phyloP scores from a whole-genome alignment of 257 asterid genomes.

The Linaria vulgaris region DNA sequence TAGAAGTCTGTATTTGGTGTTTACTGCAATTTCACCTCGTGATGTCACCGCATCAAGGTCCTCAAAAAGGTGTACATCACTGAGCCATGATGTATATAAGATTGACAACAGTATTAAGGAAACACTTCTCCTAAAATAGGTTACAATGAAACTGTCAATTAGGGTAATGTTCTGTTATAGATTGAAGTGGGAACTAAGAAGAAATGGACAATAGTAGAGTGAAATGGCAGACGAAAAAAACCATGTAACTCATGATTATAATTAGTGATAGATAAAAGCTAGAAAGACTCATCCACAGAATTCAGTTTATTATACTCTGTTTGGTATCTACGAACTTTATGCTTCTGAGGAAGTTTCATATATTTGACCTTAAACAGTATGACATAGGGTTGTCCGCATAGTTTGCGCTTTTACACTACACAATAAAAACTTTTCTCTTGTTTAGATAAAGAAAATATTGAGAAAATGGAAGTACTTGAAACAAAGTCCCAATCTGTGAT shows the following conservation, averaged over 20 bases:
- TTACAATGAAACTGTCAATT: not conserved
- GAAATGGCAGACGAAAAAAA: not conserved
- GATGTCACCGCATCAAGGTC: not conserved
- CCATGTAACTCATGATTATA: not conserved
- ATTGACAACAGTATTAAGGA: not conserved
- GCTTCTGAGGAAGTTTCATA: not conserved
- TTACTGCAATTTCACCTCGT: not conserved
- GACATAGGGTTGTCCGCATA: not conserved
- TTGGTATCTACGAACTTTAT: not conserved
- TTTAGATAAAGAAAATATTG: not conserved
- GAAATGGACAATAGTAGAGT: not conserved
- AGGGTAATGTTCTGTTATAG: slow-evolving; percentile 2
- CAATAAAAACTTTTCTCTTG: not conserved
- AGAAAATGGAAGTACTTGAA: not conserved
- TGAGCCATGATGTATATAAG: not conserved
- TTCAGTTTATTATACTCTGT: too few species aligned
- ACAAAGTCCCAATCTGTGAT: not conserved
- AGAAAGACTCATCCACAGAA: too few species aligned
- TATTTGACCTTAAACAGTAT: not conserved
- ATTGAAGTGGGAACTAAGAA: slow-evolving; percentile 1
- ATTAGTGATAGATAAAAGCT: not conserved
- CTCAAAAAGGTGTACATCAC: not conserved
- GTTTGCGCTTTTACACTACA: not conserved
- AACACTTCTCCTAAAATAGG: not conserved
- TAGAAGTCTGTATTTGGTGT: not conserved